These are phyloP conservation scores for Fusarium subtropicale DNA, from an alignment of 2,329 filamentous ascomycete genomes.

Conservation along the genomic window DNA sequence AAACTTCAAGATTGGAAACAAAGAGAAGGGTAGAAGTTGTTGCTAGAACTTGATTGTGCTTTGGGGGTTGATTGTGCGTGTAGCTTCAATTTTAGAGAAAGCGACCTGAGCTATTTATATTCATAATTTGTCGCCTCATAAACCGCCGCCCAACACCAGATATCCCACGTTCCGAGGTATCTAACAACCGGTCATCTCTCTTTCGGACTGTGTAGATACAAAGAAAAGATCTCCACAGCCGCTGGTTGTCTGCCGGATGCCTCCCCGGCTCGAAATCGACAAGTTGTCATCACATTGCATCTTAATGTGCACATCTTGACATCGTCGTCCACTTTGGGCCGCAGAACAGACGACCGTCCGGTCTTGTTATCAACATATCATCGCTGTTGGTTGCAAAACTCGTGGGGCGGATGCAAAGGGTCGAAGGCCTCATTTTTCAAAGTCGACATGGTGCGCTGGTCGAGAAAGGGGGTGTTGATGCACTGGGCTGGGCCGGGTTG, in stretches of 20 bases:
- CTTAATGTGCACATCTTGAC: slow-evolving; percentile 21
- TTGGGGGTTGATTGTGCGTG: neutral
- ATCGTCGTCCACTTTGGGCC: slow-evolving; percentile 4
- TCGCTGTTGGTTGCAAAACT: slow-evolving; percentile 5
- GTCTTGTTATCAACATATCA: slow-evolving; percentile 6
- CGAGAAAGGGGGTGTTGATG: slow-evolving; percentile 27
- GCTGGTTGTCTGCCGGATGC: slow-evolving; percentile 22
- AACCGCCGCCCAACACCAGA: slow-evolving; percentile 9
- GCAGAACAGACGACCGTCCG: neutral
- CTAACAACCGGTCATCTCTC: neutral
- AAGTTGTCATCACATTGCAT: slow-evolving; percentile 27
- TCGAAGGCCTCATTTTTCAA: slow-evolving; percentile 12
- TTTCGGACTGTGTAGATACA: neutral
- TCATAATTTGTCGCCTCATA: slow-evolving; percentile 12
- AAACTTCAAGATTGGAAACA: neutral
- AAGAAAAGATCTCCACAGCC: slow-evolving; percentile 3
- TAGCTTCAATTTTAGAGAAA: slow-evolving; percentile 5
- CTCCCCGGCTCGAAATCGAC: slow-evolving; percentile 22
- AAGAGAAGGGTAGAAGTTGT: neutral
- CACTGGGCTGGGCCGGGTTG: neutral
- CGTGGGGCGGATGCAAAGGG: slow-evolving; percentile 32
- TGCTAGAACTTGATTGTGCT: neutral
- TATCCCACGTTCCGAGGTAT: slow-evolving; percentile 20
- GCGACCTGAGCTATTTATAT: slow-evolving; percentile 25
- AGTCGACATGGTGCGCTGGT: slow-evolving; percentile 14